phyloP scores from a whole-genome alignment of 2,329 filamentous ascomycete genomes.

The Colletotrichum cereale region DNA sequence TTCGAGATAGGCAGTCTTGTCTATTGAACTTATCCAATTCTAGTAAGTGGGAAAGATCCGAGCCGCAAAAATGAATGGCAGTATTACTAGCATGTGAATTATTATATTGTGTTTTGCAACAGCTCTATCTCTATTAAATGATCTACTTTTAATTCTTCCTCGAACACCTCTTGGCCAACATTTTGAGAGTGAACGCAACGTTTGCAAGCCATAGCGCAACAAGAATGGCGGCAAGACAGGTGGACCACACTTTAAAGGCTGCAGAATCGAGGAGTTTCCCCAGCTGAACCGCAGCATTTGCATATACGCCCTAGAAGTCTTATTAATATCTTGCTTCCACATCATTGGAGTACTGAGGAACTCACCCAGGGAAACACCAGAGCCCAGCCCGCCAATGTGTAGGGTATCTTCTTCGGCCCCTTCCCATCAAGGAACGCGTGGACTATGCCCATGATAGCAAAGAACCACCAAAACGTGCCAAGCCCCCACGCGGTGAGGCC shows the following conservation, averaged over 20 bases:
- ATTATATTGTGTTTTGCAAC: neutral
- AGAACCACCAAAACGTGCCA: constrained; percentile 56
- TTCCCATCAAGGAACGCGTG: constrained; percentile 40
- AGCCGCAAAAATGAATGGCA: too few relatives aligned
- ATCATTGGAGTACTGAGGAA: neutral
- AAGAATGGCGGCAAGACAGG: constrained; percentile 50
- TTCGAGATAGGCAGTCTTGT: too few relatives aligned
- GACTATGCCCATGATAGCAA: constrained; percentile 51
- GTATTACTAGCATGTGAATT: neutral
- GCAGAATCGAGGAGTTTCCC: constrained; percentile 53
- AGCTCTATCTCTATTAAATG: neutral
- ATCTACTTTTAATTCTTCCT: neutral
- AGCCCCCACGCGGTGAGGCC: constrained; percentile 55
- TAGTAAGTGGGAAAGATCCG: too few relatives aligned
- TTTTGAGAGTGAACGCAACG: neutral
- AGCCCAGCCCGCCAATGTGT: constrained; percentile 50
- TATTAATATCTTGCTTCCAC: neutral
- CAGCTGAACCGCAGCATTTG: constrained; percentile 53
- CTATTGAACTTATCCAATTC: too few relatives aligned
- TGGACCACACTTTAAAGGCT: constrained; percentile 54
- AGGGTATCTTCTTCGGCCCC: constrained; percentile 44
- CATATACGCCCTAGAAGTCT: constrained; percentile 52
- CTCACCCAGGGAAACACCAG: constrained; percentile 55
- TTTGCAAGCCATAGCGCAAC: constrained; percentile 48
- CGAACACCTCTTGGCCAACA: neutral